A percentile compares a stretch with the other conserved stretches of the same genome.
These are phyloP conservation scores for Endothia cerciana DNA, from an alignment of 2,329 filamentous ascomycete genomes.

Conservation along the genomic window DNA sequence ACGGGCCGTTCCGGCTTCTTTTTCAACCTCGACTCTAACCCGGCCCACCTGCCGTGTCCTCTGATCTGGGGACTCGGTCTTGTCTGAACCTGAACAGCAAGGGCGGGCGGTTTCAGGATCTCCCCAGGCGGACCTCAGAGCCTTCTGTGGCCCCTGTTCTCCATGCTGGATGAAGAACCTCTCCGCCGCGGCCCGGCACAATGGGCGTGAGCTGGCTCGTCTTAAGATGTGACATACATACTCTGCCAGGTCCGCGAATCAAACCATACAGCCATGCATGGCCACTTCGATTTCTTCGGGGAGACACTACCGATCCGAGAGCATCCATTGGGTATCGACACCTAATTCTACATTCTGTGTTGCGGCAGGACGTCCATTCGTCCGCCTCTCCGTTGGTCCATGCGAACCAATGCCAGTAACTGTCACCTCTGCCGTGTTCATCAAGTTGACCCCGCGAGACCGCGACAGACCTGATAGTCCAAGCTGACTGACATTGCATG, in stretches of 20 bases:
- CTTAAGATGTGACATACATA: background rate
- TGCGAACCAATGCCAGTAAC: background rate
- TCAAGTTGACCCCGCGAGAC: background rate
- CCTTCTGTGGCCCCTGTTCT: background rate
- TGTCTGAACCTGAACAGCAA: background rate
- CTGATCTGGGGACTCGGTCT: background rate
- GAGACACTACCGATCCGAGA: background rate
- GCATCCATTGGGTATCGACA: slow-evolving; percentile 14
- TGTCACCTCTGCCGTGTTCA: background rate
- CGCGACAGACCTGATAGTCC: background rate
- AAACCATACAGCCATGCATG: background rate
- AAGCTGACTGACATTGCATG: background rate
- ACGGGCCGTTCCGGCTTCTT: slow-evolving; percentile 10
- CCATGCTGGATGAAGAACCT: no score
- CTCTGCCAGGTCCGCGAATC: background rate
- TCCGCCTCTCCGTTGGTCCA: background rate
- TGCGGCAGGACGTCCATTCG: background rate
- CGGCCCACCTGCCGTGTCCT: background rate
- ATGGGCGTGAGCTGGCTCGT: background rate
- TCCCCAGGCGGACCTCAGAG: background rate
- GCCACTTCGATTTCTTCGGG: no score
- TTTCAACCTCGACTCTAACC: background rate
- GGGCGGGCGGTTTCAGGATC: background rate
- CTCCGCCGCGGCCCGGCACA: background rate
- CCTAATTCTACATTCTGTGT: slow-evolving; percentile 9